Conservation (phyloP, 441 rosid species). For the Geranium incanum region DNA sequence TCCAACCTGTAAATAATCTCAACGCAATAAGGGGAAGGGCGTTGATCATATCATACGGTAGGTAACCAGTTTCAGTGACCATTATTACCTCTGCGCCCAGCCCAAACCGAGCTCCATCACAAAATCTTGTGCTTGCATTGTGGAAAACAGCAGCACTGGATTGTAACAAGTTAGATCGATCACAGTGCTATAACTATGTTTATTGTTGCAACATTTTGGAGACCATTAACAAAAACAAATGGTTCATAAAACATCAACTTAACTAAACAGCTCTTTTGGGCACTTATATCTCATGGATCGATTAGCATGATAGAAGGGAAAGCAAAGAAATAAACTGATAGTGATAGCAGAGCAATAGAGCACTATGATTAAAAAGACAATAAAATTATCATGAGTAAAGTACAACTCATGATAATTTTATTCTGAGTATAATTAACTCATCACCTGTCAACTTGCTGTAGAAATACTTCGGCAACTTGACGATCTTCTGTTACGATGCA, state of each 20-base stretch:
- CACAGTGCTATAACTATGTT: background rate
- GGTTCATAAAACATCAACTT: background rate
- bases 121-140: constrained; percentile 92
- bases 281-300: background rate
- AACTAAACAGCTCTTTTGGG: background rate
- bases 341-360: background rate
- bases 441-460: constrained; percentile 81
- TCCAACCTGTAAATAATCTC: constrained; percentile 52
- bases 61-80: too few species aligned
- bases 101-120: constrained; percentile 92
- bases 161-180: constrained; percentile 12
- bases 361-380: background rate
- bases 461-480: constrained; percentile 63
- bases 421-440: background rate
- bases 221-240: background rate
- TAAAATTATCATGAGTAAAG: too few species aligned
- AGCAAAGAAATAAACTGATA: background rate
- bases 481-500: constrained; percentile 74
- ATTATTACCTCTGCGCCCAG: constrained; percentile 92
- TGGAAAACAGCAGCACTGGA: constrained; percentile 97
- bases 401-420: background rate
- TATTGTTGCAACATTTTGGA: background rate
- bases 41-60: too few species aligned
- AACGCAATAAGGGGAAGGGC: background rate
- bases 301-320: background rate